These are phyloP conservation scores for Groenewaldozyma sp. DNA, from an alignment of 1,139 yeast genomes.

Conservation along the genomic window DNA sequence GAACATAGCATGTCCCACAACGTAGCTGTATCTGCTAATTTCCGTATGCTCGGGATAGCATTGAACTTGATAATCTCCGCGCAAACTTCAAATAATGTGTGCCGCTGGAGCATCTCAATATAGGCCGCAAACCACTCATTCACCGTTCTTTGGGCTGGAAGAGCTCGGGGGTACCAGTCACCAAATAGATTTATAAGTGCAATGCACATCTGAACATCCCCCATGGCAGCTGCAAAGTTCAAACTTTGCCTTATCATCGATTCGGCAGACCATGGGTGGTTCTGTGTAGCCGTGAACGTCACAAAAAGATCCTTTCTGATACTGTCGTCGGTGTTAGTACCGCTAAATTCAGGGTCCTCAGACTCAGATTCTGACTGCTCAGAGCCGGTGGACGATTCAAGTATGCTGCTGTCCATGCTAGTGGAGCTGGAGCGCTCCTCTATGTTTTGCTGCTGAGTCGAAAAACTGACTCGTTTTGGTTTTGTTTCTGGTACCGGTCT, in stretches of 20 bases:
- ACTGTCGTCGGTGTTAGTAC: no score
- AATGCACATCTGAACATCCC: slow-evolving; percentile 57
- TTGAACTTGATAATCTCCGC: slow-evolving; percentile 47
- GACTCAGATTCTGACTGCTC: no score
- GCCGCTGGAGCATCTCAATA: slow-evolving; percentile 46
- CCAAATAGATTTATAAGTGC: slow-evolving; percentile 52
- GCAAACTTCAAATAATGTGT: slow-evolving; percentile 47
- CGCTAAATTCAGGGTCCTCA: no score
- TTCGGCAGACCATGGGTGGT: slow-evolving; percentile 42
- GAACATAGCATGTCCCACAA: slow-evolving; percentile 59
- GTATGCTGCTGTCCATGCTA: no score
- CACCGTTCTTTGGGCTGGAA: slow-evolving; percentile 14
- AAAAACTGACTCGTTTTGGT: no score
- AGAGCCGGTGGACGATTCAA: no score
- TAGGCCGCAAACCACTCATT: slow-evolving; percentile 45
- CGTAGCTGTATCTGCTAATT: slow-evolving; percentile 45
- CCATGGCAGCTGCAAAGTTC: slow-evolving; percentile 49
- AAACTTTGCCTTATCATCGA: slow-evolving; percentile 39
- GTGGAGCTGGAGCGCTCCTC: no score
- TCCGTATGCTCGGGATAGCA: slow-evolving; percentile 35
- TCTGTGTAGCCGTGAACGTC: slow-evolving; percentile 25
- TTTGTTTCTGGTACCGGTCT: no score
- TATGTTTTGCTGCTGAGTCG: no score
- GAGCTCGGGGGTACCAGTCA: slow-evolving; percentile 30
- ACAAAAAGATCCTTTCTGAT: slow-evolving; percentile 10